phyloP scores from a whole-genome alignment of 305 asterid genomes.

The Solanum hybrid region DNA sequence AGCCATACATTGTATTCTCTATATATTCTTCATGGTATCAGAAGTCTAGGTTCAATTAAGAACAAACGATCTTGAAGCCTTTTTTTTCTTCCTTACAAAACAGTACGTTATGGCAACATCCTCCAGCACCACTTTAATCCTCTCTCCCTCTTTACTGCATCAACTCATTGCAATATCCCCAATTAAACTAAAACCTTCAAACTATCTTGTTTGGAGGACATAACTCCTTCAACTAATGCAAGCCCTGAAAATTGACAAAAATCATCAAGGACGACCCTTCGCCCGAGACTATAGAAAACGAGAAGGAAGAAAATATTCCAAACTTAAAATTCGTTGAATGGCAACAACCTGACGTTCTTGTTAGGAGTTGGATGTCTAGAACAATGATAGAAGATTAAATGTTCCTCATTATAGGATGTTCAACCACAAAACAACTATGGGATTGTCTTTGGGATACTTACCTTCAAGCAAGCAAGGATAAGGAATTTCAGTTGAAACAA shows the following conservation, averaged over 20 bases:
- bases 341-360: background rate
- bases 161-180: background rate
- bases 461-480: background rate
- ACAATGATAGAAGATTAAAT: background rate
- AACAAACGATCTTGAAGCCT: background rate
- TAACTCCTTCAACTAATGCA: background rate
- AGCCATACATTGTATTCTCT: background rate
- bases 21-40: background rate
- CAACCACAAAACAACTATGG: background rate
- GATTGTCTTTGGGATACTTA: background rate
- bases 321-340: background rate
- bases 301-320: background rate
- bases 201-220: background rate
- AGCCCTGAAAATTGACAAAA: background rate
- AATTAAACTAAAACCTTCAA: background rate
- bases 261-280: background rate
- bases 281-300: background rate
- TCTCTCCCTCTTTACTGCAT: background rate
- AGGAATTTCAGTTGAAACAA: background rate
- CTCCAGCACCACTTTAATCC: background rate
- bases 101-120: background rate
- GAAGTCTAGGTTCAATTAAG: background rate
- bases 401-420: background rate
- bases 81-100: background rate
- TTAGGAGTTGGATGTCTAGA: background rate